These are phyloP conservation scores for Zymoseptoria ardabiliae DNA, from an alignment of 2,329 filamentous ascomycete genomes.

Conservation along the genomic window DNA sequence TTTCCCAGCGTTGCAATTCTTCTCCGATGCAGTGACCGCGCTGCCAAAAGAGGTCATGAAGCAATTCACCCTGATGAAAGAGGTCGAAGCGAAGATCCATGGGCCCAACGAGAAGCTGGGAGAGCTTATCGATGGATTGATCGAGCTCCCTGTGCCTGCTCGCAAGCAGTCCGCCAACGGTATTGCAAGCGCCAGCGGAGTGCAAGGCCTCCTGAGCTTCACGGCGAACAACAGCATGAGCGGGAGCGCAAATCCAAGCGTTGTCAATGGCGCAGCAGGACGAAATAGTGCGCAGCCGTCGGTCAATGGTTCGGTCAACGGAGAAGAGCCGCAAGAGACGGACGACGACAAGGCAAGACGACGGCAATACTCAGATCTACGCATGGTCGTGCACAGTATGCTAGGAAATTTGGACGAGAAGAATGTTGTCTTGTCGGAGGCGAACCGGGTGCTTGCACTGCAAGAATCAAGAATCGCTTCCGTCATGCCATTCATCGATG, in stretches of 20 bases:
- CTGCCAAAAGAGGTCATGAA: constrained; percentile 91
- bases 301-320: constrained; percentile 18
- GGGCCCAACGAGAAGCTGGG: constrained; percentile 76
- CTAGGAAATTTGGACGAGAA: constrained; percentile 92
- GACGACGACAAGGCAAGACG: constrained; percentile 44
- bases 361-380: constrained; percentile 60
- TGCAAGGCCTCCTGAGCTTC: constrained; percentile 29
- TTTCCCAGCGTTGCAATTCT: constrained; percentile 63
- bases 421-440: constrained; percentile 90
- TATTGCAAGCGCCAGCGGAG: constrained; percentile 4
- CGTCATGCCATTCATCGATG: constrained; percentile 77
- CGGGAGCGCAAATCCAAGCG: constrained; percentile 32
- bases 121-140: constrained; percentile 61
- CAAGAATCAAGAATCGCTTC: constrained; percentile 79
- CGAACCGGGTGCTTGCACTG: constrained; percentile 79
- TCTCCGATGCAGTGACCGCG: constrained; percentile 85
- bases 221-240: constrained; percentile 35
- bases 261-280: constrained; percentile 29
- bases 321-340: constrained; percentile 20
- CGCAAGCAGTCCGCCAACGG: constrained; percentile 14
- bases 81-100: constrained; percentile 95
- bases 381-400: constrained; percentile 73
- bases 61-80: constrained; percentile 91
- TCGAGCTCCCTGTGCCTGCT: constrained; percentile 39
- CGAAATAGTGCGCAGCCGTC: constrained; percentile 20